Conservation (phyloP, 768 basidiomycete species). For the Dioszegia hungarica region DNA sequence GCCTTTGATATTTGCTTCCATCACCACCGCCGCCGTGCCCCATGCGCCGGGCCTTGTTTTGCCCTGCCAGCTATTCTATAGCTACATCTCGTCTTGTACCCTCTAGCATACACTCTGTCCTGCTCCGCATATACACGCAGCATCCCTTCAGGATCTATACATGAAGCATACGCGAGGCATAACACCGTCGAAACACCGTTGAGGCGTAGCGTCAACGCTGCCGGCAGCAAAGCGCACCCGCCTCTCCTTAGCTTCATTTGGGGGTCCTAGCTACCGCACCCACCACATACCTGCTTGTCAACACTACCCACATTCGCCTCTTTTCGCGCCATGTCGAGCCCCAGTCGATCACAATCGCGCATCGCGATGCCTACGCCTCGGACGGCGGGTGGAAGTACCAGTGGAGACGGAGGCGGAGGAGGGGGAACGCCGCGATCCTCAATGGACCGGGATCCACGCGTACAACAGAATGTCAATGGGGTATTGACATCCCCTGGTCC, state of each 20-base stretch:
- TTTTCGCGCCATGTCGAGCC: not conserved
- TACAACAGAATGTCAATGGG: not conserved
- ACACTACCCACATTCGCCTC: too few relatives aligned
- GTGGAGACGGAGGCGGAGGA: not conserved
- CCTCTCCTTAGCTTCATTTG: not conserved
- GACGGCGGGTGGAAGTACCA: not conserved
- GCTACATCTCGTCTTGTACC: too few relatives aligned
- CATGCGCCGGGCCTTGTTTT: not conserved
- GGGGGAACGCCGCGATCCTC: slow-evolving; percentile 2
- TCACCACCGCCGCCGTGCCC: not conserved
- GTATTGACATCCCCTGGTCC: slow-evolving; percentile 5
- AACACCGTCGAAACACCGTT: not conserved
- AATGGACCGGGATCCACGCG: not conserved
- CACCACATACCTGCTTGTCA: too few relatives aligned
- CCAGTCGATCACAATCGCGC: not conserved
- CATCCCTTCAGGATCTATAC: not conserved
- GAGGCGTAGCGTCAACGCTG: not conserved
- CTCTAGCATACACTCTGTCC: too few relatives aligned
- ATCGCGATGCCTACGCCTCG: slow-evolving; percentile 4
- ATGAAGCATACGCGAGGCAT: not conserved
- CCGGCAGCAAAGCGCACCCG: not conserved
- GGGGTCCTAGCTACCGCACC: too few relatives aligned
- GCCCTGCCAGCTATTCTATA: too few relatives aligned
- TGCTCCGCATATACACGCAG: not conserved
- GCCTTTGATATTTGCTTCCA: not conserved